Evolutionary conservation across 2,329 filamentous ascomycete species (phyloP).

Genomic region (Fonsecaea multimorphosa): DNA sequence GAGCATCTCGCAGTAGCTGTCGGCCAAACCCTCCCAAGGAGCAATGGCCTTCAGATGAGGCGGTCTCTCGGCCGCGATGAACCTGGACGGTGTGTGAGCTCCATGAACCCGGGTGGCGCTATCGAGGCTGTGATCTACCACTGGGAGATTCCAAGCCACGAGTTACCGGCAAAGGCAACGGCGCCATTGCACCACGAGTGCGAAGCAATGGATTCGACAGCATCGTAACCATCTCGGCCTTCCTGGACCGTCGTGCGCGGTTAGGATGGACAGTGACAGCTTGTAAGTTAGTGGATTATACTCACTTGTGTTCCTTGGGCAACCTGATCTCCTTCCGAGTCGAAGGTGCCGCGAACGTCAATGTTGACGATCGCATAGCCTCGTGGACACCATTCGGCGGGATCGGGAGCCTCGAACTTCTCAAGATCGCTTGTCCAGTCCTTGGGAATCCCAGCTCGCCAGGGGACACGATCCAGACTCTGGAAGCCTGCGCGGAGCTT

Average conservation of each 20-base stretch:
- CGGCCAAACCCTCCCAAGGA: constrained; percentile 55
- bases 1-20: constrained; percentile 56
- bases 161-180: constrained; percentile 55
- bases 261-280: background rate
- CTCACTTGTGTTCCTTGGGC: constrained; percentile 48
- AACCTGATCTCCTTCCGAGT: constrained; percentile 44
- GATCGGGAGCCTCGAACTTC: constrained; percentile 42
- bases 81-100: constrained; percentile 44
- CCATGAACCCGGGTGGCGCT: background rate
- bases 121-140: constrained; percentile 39
- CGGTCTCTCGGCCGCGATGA: constrained; percentile 51
- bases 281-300: background rate
- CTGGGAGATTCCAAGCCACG: constrained; percentile 51
- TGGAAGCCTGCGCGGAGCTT: constrained; percentile 26
- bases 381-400: constrained; percentile 42
- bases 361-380: constrained; percentile 45
- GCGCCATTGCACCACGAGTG: constrained; percentile 54
- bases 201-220: constrained; percentile 52
- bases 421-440: constrained; percentile 28
- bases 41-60: constrained; percentile 57
- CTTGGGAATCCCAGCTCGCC: constrained; percentile 28
- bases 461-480: constrained; percentile 26
- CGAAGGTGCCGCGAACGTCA: constrained; percentile 41
- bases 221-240: constrained; percentile 55
- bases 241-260: constrained; percentile 42